A percentile compares a stretch with the other conserved stretches of the same genome.
These are phyloP conservation scores for Aspergillus campestris DNA, from an alignment of 495 filamentous ascomycete genomes.

Conservation along the genomic window DNA sequence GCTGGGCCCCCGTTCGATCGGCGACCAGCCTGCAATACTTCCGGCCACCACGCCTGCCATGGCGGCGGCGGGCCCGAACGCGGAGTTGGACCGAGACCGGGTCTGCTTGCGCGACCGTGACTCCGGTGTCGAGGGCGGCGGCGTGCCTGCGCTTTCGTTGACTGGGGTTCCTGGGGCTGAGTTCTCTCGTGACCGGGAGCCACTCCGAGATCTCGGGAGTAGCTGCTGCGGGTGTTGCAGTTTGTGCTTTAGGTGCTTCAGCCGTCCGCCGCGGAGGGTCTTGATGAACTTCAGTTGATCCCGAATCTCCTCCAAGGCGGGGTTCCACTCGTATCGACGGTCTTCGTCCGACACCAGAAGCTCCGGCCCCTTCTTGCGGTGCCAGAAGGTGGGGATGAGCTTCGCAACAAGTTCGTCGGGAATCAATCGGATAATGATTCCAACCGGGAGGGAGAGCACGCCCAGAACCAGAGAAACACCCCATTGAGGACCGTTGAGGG, in stretches of 20 bases:
- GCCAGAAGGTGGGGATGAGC: conserved; percentile 46
- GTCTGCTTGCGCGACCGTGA: conserved; percentile 60
- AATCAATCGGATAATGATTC: conserved; percentile 62
- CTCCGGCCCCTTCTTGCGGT: conserved; percentile 40
- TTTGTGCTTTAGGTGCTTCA: conserved; percentile 80
- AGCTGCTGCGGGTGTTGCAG: conserved; percentile 73
- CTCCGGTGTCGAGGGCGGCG: conserved; percentile 58
- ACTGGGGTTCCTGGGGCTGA: conserved; percentile 64
- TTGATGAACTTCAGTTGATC: conserved; percentile 72
- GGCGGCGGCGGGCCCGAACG: conserved; percentile 73
- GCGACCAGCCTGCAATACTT: conserved; percentile 82
- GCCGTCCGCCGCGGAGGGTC: conserved; percentile 69
- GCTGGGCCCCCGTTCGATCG: conserved; percentile 53
- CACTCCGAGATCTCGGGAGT: conserved; percentile 62
- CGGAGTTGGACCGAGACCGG: conserved; percentile 80
- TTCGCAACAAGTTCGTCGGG: conserved; percentile 57
- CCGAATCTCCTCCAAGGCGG: conserved; percentile 56
- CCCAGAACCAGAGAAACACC: conserved; percentile 65
- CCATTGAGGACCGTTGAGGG: conserved; percentile 62
- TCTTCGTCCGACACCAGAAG: conserved; percentile 66
- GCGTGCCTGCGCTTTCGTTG: conserved; percentile 38
- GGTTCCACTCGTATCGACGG: conserved; percentile 56
- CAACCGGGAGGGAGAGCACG: conserved; percentile 61
- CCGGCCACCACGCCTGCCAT: conserved; percentile 82
- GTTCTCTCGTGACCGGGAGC: conserved; percentile 63